phyloP scores from a whole-genome alignment of 2,329 filamentous ascomycete genomes.

The Trichoderma sp. region DNA sequence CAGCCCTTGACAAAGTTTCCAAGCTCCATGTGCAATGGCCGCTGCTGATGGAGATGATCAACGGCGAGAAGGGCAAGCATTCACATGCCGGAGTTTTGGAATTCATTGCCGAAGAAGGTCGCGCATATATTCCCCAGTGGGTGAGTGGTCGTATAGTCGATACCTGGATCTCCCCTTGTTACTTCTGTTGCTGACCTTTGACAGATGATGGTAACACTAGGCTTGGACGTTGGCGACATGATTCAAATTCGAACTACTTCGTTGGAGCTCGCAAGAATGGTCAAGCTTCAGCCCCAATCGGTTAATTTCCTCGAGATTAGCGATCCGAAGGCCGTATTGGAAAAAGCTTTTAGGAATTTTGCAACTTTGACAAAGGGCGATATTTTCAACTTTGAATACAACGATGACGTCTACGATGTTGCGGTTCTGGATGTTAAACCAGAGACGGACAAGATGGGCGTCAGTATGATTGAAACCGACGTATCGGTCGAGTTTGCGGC shows the following conservation, averaged over 20 bases:
- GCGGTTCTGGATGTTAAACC: constrained; percentile 94
- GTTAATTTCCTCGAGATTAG: constrained; percentile 94
- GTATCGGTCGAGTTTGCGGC: constrained; percentile 94
- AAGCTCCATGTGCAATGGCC: constrained; percentile 96
- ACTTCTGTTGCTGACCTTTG: constrained; percentile 29
- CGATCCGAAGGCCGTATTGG: constrained; percentile 94
- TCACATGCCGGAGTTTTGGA: constrained; percentile 95
- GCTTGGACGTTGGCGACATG: constrained; percentile 88
- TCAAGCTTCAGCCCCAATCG: constrained; percentile 95
- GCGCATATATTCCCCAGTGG: constrained; percentile 96
- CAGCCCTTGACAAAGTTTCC: constrained; percentile 94
- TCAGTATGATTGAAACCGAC: constrained; percentile 95
- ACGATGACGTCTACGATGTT: constrained; percentile 90
- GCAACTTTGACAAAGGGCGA: constrained; percentile 91
- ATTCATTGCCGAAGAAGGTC: constrained; percentile 95
- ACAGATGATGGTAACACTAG: constrained; percentile 90
- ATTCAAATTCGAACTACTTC: constrained; percentile 95
- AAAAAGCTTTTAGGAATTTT: constrained; percentile 95
- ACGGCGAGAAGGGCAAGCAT: constrained; percentile 75
- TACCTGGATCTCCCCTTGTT: not conserved
- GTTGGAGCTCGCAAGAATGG: constrained; percentile 83
- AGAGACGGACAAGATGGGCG: constrained; percentile 75
- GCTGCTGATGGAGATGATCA: constrained; percentile 93
- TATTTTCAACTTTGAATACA: constrained; percentile 95
- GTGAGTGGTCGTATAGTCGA: constrained; percentile 48